Evolutionary conservation across 257 asterid genomes (phyloP).

Genomic region (Solanum paucissectum): DNA sequence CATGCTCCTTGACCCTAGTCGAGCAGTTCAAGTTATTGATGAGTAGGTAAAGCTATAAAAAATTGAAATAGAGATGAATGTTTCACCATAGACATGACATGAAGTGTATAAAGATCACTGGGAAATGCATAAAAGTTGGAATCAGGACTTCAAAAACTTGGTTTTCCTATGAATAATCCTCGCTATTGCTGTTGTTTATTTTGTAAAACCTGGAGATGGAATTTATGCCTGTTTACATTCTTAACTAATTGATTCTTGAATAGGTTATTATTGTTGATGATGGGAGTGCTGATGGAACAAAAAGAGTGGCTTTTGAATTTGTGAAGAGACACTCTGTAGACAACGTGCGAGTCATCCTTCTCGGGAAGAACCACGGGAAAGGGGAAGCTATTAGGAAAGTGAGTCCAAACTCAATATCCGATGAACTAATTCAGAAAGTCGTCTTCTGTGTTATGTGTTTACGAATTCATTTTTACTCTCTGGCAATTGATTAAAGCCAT

Average conservation of each 20-base stretch:
- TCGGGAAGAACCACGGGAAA: conserved; percentile 94
- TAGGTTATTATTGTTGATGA: conserved; percentile 92
- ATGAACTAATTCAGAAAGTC: neutral
- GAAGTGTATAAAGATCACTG: neutral
- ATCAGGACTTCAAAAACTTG: neutral
- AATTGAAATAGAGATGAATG: neutral
- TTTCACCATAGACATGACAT: neutral
- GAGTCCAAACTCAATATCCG: conserved; percentile 32
- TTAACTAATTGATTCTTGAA: conserved; percentile 11
- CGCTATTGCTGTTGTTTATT: neutral
- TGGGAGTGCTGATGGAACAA: conserved; percentile 89
- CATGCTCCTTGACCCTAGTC: neutral
- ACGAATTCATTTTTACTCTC: neutral
- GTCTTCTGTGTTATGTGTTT: neutral
- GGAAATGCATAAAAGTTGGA: neutral
- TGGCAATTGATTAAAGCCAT: conserved; percentile 33
- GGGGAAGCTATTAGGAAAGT: conserved; percentile 99
- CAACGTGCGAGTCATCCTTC: conserved; percentile 76
- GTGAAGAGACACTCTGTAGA: conserved; percentile 78
- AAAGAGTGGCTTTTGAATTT: conserved; percentile 73
- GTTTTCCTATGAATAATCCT: neutral
- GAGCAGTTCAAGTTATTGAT: neutral
- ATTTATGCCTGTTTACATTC: neutral
- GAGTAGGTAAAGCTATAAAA: neutral
- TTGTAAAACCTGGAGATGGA: neutral